Conservation (phyloP, 75 land plant species). For the Picea sitchensis region DNA sequence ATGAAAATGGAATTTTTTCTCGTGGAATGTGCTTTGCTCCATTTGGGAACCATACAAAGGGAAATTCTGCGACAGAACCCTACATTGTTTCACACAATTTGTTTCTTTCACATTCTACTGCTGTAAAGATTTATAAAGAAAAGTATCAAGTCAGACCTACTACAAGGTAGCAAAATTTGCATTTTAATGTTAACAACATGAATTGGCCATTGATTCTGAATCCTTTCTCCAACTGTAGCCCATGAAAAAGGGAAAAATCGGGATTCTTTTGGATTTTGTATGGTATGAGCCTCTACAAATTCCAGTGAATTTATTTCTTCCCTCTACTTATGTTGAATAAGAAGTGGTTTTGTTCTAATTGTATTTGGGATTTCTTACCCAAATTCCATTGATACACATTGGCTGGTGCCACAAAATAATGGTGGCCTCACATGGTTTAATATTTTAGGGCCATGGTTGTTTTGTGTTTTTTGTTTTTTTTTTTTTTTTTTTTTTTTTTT, state of each 20-base stretch:
- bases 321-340: neutral
- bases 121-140: conserved; percentile 3
- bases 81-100: conserved; percentile 12
- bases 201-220: neutral
- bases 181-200: neutral
- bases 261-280: conserved; percentile 11
- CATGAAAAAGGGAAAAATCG: conserved; percentile 9
- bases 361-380: neutral
- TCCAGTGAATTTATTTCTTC: conserved; percentile 2
- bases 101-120: conserved; percentile 10
- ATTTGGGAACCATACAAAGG: neutral
- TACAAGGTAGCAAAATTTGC: neutral
- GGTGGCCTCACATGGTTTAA: neutral
- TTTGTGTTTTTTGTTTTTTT: neutral
- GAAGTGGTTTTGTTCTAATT: neutral
- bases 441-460: neutral
- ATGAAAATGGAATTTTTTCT: conserved; percentile 7
- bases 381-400: neutral
- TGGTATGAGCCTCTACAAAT: conserved; percentile 18
- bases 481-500: neutral
- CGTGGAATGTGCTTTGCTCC: conserved; percentile 13
- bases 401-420: neutral
- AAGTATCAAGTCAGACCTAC: conserved; percentile 8
- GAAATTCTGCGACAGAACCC: conserved; percentile 13
- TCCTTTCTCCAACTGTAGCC: neutral